Conservation (phyloP, 1,139 yeast species). For the Candida freyschussii region DNA sequence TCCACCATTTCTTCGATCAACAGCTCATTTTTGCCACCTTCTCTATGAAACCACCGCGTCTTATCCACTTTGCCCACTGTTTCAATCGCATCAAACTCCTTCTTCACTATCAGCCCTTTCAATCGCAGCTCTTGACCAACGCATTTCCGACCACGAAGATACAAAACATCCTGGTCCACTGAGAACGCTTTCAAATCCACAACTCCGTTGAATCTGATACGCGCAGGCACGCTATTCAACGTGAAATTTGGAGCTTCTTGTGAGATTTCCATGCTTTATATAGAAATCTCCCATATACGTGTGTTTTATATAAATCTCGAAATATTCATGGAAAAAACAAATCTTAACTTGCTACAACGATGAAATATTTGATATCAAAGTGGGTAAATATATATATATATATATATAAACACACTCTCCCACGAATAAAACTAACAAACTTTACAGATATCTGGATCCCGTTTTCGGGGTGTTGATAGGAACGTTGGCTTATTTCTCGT, state of each 20-base stretch:
- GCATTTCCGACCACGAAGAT: slow-evolving; percentile 24
- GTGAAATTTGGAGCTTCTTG: slow-evolving; percentile 5
- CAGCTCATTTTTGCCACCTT: slow-evolving; percentile 21
- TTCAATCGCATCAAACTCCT: slow-evolving; percentile 21
- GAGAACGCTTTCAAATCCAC: slow-evolving; percentile 17
- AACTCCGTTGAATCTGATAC: slow-evolving; percentile 13
- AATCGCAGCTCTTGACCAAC: slow-evolving; percentile 17
- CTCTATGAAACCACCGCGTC: slow-evolving; percentile 30
- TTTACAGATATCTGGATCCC: slow-evolving; percentile 46
- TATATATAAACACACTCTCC: background rate
- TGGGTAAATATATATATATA: slow-evolving; percentile 11
- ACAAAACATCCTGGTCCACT: slow-evolving; percentile 9
- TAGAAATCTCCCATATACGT: too few relatives aligned
- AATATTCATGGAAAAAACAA: background rate
- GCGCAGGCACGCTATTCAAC: slow-evolving; percentile 13
- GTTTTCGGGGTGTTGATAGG: slow-evolving; percentile 57
- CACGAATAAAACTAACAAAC: slow-evolving; percentile 3
- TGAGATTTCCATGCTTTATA: slow-evolving; percentile 2
- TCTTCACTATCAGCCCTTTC: slow-evolving; percentile 11
- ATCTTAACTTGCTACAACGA: too few relatives aligned
- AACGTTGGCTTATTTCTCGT: slow-evolving; percentile 51
- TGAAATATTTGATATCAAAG: slow-evolving; percentile 23
- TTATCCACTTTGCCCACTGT: slow-evolving; percentile 14
- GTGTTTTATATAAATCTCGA: too few relatives aligned
- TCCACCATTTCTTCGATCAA: slow-evolving; percentile 19